These are phyloP conservation scores for Eucalyptus marginata DNA, from an alignment of 345 rosid genomes.

Conservation along the genomic window DNA sequence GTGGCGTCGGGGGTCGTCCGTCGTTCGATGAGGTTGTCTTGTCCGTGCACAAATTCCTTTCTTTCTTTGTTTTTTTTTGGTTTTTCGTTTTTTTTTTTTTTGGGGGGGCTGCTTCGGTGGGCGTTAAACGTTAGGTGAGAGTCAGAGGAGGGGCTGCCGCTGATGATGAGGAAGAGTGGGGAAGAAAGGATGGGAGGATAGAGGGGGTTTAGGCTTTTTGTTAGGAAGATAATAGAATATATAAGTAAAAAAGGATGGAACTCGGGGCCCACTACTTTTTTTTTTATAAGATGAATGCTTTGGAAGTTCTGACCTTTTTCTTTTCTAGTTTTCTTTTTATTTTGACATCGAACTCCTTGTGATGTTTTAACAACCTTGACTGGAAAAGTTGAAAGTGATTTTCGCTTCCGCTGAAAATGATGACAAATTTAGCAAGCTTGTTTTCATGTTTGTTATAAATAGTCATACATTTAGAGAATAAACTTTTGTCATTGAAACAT, in stretches of 20 bases:
- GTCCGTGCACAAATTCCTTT: background rate
- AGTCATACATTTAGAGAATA: background rate
- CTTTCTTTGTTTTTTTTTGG: fast-evolving
- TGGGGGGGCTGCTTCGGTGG: background rate
- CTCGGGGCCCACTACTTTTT: background rate
- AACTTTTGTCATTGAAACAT: background rate
- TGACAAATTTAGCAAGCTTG: background rate
- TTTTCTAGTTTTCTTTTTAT: too few relatives aligned
- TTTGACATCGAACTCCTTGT: too few relatives aligned
- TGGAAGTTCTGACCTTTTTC: background rate
- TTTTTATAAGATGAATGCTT: background rate
- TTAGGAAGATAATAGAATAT: too few relatives aligned
- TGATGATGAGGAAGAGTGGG: background rate
- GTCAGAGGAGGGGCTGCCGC: background rate
- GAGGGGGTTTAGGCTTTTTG: background rate
- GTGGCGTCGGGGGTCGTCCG: too few relatives aligned
- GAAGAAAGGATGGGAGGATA: background rate
- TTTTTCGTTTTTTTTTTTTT: too few relatives aligned
- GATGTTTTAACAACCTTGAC: too few relatives aligned
- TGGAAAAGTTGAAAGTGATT: too few relatives aligned
- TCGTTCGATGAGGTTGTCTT: background rate
- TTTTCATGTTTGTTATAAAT: background rate
- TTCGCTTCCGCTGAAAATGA: fast-evolving
- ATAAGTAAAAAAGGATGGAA: too few relatives aligned
- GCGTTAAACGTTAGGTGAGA: background rate